Evolutionary conservation across 805 yeast genomes (phyloP), one percentile per base, ranked within the genome.

Genomic region (Torulaspora delbrueckii): DNA sequence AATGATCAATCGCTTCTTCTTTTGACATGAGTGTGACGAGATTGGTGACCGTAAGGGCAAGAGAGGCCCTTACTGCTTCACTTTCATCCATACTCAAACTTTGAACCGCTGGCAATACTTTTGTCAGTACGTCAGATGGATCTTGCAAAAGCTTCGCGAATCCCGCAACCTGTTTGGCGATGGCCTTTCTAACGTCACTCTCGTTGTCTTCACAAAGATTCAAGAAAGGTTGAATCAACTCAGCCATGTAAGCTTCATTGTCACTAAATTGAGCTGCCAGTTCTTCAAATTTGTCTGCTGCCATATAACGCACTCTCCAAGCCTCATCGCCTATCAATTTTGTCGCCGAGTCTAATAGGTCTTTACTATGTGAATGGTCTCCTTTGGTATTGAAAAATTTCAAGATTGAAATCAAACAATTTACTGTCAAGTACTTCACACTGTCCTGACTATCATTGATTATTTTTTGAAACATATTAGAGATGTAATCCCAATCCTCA

Each of bases 301-400:
- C 95, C 82, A 93, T 89, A 69, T 91, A 93, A 60, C 99, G 82
- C 46, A 93, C 98, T 67, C 99, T 82, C 99, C 99, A 93, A 60
- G 95, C 84, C 67, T 86, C 88, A 70, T 93, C 99, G 53, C 75
- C 78, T 47, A 87, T 82, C 54, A 93, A 74, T 53, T 79, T 79
- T 53, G 84, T 74, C 2, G 95, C 76, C 52, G 82, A 77, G 42
- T 74, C 71, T 50, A 85, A 73, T 47, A 85, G 72, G 54, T 82
- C 85, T 39, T 77, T 73, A 55, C 79, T 75, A 63, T 82, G 86
- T 14, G 81, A 68, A 16, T 59, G 64, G 55, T 83, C 87, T 45
- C 75, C 66, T 48, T 77, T 77, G 13, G 70, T 66, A 54, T 80
- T 80, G 70, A 82, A 81, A 59, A 80, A 82, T 51, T 77, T 76